Evolutionary conservation across 2,329 filamentous ascomycete species (phyloP).

Genomic region (Beauveria varroae): DNA sequence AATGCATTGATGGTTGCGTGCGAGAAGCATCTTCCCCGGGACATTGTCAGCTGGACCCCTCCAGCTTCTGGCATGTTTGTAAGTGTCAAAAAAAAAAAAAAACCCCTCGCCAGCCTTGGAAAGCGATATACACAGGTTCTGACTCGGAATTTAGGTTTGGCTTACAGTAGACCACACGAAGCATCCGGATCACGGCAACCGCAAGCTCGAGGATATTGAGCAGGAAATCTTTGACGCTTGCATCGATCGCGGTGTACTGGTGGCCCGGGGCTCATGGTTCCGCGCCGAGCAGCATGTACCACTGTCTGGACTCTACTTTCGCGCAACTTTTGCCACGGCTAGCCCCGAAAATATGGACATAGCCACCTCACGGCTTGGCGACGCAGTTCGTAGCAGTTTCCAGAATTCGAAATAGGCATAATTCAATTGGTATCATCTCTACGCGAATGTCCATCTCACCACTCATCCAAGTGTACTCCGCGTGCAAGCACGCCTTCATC

Average conservation of each 20-base stretch:
- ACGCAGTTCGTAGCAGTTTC: constrained; percentile 52
- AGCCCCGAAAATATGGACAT: constrained; percentile 61
- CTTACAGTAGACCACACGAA: constrained; percentile 57
- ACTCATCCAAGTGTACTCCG: not conserved
- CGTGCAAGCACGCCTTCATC: no score
- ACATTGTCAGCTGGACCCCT: constrained; percentile 70
- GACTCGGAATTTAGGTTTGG: constrained; percentile 51
- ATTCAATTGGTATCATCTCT: not conserved
- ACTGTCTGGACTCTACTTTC: constrained; percentile 69
- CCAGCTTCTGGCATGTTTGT: constrained; percentile 94
- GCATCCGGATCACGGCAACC: constrained; percentile 52
- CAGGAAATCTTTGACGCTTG: constrained; percentile 76
- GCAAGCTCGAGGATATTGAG: constrained; percentile 61
- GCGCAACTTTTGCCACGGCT: constrained; percentile 82
- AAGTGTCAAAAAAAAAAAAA: constrained; percentile 31
- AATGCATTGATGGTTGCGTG: constrained; percentile 74
- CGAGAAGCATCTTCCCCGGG: constrained; percentile 64
- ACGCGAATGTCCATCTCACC: not conserved
- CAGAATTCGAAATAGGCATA: not conserved
- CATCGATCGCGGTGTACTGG: constrained; percentile 69
- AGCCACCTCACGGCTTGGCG: constrained; percentile 68
- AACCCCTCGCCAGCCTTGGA: not conserved
- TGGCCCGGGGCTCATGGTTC: constrained; percentile 89
- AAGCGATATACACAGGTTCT: not conserved
- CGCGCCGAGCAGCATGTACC: constrained; percentile 59